Conservation (phyloP, 805 yeast species). For the Cyberlindnera xishuangbannaensis region DNA sequence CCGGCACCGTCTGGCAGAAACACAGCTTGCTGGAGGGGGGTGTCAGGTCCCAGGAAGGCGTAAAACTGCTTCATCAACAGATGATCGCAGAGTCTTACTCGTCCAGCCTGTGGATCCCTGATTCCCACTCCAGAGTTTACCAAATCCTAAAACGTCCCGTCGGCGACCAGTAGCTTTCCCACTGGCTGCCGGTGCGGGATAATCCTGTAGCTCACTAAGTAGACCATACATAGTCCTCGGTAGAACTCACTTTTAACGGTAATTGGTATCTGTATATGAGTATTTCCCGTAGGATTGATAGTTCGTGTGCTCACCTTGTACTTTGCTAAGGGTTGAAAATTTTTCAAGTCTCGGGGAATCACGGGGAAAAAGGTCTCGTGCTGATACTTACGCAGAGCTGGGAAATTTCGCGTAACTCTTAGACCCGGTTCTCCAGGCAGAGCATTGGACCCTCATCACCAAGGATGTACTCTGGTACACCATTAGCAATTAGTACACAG, state of each 20-base stretch:
- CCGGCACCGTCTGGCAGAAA: too few relatives aligned
- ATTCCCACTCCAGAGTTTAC: conserved; percentile 31
- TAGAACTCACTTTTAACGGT: conserved; percentile 6
- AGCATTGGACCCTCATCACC: neutral
- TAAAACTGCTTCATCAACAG: conserved; percentile 19
- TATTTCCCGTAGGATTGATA: too few relatives aligned
- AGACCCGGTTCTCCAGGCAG: conserved; percentile 1
- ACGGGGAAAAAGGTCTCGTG: neutral
- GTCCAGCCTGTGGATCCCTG: conserved; percentile 19
- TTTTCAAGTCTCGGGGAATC: conserved; percentile 5
- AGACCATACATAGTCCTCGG: conserved; percentile 1
- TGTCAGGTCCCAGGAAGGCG: conserved; percentile 23
- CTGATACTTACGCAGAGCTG: conserved; percentile 1
- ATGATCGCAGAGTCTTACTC: conserved; percentile 12
- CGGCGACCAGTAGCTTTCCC: neutral
- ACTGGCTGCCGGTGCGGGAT: conserved; percentile 7
- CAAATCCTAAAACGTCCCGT: conserved; percentile 6
- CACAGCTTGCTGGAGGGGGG: conserved; percentile 25
- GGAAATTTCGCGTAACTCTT: neutral
- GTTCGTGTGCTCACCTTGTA: too few relatives aligned
- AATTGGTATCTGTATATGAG: too few relatives aligned
- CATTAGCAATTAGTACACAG: neutral
- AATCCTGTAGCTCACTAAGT: conserved; percentile 19
- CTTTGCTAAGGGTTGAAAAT: too few relatives aligned
- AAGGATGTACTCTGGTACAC: too few relatives aligned